Base-by-base conservation (phyloP, 2,329 filamentous ascomycete genomes). In the Penicillium fuscoglaucum region DNA sequence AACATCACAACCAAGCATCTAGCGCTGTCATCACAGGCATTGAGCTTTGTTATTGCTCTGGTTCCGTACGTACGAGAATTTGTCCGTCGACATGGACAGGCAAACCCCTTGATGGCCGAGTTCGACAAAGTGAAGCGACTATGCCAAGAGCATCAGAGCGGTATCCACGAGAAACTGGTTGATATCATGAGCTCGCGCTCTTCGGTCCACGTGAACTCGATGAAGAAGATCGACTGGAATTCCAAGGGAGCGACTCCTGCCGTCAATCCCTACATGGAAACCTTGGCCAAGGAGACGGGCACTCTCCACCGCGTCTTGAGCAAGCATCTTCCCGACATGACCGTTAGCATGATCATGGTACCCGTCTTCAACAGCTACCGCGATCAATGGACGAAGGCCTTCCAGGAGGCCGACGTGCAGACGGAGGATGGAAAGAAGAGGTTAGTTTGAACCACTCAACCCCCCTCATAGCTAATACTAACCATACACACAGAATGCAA, bases 1-100 rank as follows among this genome's bases (percentile, higher is more conserved):
- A 97, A 97, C 70, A 99, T 99, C 72, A 96, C 91, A 0, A 96
- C 95, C 0, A 95, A 95, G 68, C 93, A 99, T 76, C 84, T 99
- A 1, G 93, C 95, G 0, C 85, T 98, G 19, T 93, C 95, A 2
- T 93, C 90, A 0, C 93, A 97, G 74, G 90, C 93, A 0, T 78
- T 98, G 21, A 89, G 89, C 45, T 97, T 99, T 72, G 87, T 96
- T 46, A 90, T 93, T 26, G 87, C 91, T 0, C 80, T 98, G 1
- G 88, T 96, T 5, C 93, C 95, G 0, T 93, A 98, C 71, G 84
- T 97, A 29, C 87, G 93, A 45, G 95, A 98, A 76, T 96, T 96
- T 66, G 87, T 96, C 24, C 88, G 95, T 12, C 87, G 95, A 2
- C 90, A 96, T 68, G 76, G 81, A 64, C 76, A 66, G 57, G 81